Conservation (phyloP, 139 green algal species). For the Desmodesmus armatus region DNA sequence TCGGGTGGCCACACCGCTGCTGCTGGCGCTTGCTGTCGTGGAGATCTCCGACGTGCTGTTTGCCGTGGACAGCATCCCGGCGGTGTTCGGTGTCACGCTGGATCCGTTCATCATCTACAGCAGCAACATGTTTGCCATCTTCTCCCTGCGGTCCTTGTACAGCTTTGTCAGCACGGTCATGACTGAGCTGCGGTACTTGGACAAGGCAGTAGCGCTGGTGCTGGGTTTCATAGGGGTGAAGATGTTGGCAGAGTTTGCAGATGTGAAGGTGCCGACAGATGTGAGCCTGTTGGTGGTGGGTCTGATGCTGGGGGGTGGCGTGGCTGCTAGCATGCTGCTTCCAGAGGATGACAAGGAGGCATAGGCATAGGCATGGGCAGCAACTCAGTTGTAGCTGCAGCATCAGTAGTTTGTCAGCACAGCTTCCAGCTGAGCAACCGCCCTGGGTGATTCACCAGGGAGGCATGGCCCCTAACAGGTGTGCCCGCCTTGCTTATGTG, state of each 20-base stretch:
- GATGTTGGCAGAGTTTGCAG: conserved; percentile 84
- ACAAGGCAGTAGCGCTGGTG: conserved; percentile 90
- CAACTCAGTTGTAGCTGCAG: neutral
- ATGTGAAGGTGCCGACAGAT: conserved; percentile 79
- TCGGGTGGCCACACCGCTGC: conserved; percentile 84
- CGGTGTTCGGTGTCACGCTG: conserved; percentile 94
- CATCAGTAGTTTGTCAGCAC: neutral
- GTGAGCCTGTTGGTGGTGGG: conserved; percentile 81
- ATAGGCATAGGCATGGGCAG: neutral
- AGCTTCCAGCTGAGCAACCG: neutral
- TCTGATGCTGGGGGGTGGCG: conserved; percentile 73
- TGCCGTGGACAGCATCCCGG: conserved; percentile 86
- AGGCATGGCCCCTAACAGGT: no score
- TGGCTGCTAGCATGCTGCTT: conserved; percentile 77
- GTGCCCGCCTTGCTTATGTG: no score
- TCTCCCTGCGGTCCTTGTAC: conserved; percentile 86
- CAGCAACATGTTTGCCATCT: conserved; percentile 95
- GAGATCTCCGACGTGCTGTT: conserved; percentile 97
- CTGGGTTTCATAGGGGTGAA: conserved; percentile 91
- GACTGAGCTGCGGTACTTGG: conserved; percentile 75
- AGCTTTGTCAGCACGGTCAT: conserved; percentile 65
- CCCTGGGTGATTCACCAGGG: no score
- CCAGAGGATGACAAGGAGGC: conserved; percentile 43
- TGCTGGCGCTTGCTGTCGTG: conserved; percentile 92
- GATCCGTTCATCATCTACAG: conserved; percentile 99